phyloP scores from a whole-genome alignment of 345 rosid species.

The Trapa incisa region DNA sequence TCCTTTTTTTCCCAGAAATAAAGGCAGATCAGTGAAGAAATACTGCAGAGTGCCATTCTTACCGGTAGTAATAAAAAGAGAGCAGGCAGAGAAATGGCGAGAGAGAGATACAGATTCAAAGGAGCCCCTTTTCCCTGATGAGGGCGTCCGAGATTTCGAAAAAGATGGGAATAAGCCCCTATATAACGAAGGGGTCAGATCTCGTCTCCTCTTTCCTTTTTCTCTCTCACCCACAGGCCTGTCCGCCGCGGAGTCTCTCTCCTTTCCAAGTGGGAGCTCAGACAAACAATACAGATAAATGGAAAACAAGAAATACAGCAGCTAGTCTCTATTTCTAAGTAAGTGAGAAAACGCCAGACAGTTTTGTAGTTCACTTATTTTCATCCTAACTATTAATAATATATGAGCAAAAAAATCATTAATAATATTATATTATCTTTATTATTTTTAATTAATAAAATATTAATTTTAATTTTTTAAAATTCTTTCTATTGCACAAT shows the following conservation, averaged over 20 bases:
- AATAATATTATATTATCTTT: too few species aligned
- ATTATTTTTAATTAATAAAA: too few species aligned
- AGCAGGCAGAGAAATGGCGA: not conserved
- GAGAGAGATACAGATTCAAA: not conserved
- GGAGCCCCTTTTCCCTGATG: not conserved
- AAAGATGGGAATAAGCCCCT: not conserved
- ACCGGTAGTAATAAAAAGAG: not conserved
- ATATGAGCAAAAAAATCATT: too few species aligned
- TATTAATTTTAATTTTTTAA: too few species aligned
- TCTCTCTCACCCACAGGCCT: not conserved
- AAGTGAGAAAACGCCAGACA: too few species aligned
- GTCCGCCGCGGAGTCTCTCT: not conserved
- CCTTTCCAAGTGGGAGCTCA: not conserved
- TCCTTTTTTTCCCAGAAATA: not conserved
- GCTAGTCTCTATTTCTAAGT: too few species aligned
- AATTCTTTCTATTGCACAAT: too few species aligned
- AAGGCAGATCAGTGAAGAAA: not conserved
- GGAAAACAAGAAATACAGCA: too few species aligned
- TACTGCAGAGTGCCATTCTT: not conserved
- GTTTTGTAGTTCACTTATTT: too few species aligned
- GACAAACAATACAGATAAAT: too few species aligned
- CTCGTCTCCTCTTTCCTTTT: slow-evolving; percentile 5
- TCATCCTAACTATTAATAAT: too few species aligned
- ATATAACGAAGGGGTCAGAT: slow-evolving; percentile 3
- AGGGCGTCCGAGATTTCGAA: not conserved